Evolutionary conservation across 208 protist genomes (phyloP), one percentile per base, ranked within the genome.

Genomic region (Kentomonas sorsogonicus): DNA sequence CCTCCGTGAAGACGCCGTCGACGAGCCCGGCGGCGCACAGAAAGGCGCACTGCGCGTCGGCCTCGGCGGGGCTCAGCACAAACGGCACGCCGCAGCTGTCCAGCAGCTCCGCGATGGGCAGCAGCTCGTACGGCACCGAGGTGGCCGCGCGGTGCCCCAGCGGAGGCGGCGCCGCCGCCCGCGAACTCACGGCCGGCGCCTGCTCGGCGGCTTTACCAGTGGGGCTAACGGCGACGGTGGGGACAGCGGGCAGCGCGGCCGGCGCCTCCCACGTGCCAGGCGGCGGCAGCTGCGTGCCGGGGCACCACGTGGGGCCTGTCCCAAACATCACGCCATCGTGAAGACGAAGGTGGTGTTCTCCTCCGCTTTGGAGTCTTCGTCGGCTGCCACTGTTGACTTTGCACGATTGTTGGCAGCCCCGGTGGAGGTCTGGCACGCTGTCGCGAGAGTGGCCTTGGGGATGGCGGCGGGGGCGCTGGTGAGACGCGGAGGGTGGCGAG

Each of bases 1-100:
- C 97, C 63, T 99, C 95, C 3, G 94, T 97, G 56, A 98, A 94
- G 23, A 97, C 86, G n/a, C 91, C 97, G 66, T 98, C 88, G 13
- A 96, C 88, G 20, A 98, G 71, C 16, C 80, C 78, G 1, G 46
- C 16, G 27, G 63, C 53, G 36, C 77, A 79, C 26, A 98, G 62
- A 66, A 83, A 86, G 29, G 93, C 93, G 63, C 92, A 97, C 82
- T 98, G 95, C n/a, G 93, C 88, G 52, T 98, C 95, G 16, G 95
- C 91, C 66, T 98, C 95, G 29, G 57, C 52, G 16, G 95, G 95
- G 46, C 86, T 92, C 15, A 94, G 44, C 5, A 97, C 66, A 55
- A 83, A 96, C 7, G 91, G 79, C 31, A 97, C 69, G 22, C 90
- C 88, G 53, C 86, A 94, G 50, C 79, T 81, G 30, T 86, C 69